Base-by-base conservation (phyloP, 2,329 filamentous ascomycete species). In the Nectriaceae sp. region DNA sequence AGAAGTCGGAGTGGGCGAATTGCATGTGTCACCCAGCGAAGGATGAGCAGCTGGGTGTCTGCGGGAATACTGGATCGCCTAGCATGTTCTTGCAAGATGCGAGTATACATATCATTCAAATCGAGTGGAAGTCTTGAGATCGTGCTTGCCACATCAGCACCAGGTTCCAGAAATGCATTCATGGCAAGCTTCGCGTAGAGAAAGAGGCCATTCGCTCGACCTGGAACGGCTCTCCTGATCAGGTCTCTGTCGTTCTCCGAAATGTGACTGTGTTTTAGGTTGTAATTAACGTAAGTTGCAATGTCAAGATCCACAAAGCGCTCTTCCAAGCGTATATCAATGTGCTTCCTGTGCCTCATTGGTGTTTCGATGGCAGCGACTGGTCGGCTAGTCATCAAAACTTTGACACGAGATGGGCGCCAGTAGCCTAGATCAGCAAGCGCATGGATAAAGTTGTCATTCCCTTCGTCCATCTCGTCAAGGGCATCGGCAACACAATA, bases 321-420 rank as follows among this genome's bases (percentile, higher is more conserved):
- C 35, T 65, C 60, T 16, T 72, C 60, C 2, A 78, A 63, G 1
- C 66, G 60, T 5, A 77, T 53, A 3, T 68, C 56, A 4, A 67
- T 39, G 13, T 62, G 40, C 5, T 52, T 42, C 0, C 52, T 21
- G 6, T 56, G 46, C 15, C 63, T 59, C 2, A 76, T 49, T 1
- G 57, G 47, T 1, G 18, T 39, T 42, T 75, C 65, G 3, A 69
- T 50, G 4, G 11, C 53, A 4, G 53, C 33, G 4, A 66, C 54
- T 2, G 70, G 71, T 2, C 74, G 70, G 50, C 73, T 75, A 0
- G 75, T 76, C 8, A 75, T 64, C 1, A 75, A 21, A 0, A 77
- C 49, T 53, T 75, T 77, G 52, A 74, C 58, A 11, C 52, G 53
- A 0, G 29, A 26, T 1, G 70, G 66, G 13, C 47, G 53, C 57